phyloP scores from a whole-genome alignment of 345 rosid species.

The Citrus hindsii region DNA sequence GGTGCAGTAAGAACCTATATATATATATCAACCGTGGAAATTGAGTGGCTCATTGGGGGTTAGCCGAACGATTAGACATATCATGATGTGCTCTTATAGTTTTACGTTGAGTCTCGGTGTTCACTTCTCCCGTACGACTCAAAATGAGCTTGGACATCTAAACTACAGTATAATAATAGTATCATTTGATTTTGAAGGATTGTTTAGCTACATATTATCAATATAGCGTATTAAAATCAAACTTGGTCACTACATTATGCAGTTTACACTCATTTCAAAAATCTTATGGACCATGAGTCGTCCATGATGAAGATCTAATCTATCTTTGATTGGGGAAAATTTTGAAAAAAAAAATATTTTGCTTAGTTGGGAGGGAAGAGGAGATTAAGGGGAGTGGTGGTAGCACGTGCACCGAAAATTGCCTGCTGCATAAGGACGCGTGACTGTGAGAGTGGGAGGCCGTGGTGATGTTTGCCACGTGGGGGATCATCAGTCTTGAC shows the following conservation, averaged over 20 bases:
- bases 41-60: not conserved
- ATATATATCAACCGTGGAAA: not conserved
- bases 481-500: not conserved
- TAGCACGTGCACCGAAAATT: not conserved
- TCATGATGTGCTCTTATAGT: too few species aligned
- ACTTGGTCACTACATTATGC: not conserved
- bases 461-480: slow-evolving; percentile 32
- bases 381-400: not conserved
- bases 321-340: not conserved
- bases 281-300: not conserved
- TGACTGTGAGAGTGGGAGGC: not conserved
- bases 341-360: too few species aligned
- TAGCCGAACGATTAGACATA: too few species aligned
- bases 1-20: not conserved
- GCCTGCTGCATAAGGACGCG: not conserved
- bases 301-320: not conserved
- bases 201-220: too few species aligned
- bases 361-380: not conserved
- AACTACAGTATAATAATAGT: not conserved
- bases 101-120: too few species aligned
- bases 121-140: not conserved
- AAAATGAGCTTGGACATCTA: not conserved
- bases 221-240: not conserved
- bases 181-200: not conserved
- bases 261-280: not conserved